Evolutionary conservation across 2,329 filamentous ascomycete genomes (phyloP).

Genomic region (Trichoderma sp.): DNA sequence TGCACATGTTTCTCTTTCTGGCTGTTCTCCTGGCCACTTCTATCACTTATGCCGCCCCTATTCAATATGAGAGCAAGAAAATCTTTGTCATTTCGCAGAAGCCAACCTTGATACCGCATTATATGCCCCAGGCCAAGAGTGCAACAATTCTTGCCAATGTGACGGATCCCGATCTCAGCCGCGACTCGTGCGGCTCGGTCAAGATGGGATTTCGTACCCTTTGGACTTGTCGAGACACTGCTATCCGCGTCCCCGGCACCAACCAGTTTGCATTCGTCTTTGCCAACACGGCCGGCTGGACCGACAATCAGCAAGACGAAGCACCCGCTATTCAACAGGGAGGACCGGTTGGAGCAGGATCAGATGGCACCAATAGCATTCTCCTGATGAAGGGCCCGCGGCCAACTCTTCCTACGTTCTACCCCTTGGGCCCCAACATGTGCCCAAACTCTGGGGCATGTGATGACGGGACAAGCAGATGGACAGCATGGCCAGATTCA

Average conservation of each 20-base stretch:
- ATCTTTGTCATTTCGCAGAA: background rate
- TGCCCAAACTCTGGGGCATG: slow-evolving; percentile 21
- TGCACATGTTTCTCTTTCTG: background rate
- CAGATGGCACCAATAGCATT: slow-evolving; percentile 17
- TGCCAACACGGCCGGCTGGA: slow-evolving; percentile 25
- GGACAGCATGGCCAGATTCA: slow-evolving; percentile 25
- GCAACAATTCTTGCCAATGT: slow-evolving; percentile 22
- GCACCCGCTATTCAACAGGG: slow-evolving; percentile 19
- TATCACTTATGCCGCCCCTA: background rate
- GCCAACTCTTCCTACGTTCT: slow-evolving; percentile 19
- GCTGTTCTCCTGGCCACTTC: background rate
- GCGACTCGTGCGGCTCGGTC: slow-evolving; percentile 25
- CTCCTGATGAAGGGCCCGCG: slow-evolving; percentile 22
- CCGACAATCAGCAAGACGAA: slow-evolving; percentile 20
- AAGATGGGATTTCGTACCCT: slow-evolving; percentile 24
- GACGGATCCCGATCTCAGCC: slow-evolving; percentile 23
- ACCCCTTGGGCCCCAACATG: slow-evolving; percentile 12
- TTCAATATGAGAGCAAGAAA: background rate
- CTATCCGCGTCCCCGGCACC: slow-evolving; percentile 3
- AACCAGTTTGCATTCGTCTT: slow-evolving; percentile 19
- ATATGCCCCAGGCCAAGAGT: slow-evolving; percentile 18
- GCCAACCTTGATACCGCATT: background rate
- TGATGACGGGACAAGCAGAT: slow-evolving; percentile 20
- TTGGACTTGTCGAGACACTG: slow-evolving; percentile 27
- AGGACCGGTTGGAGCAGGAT: slow-evolving; percentile 20